Evolutionary conservation across 192 early-diverging fungal species (phyloP), one percentile per base, ranked within the genome.

Genomic region (Borealophlyctis nickersoniae): DNA sequence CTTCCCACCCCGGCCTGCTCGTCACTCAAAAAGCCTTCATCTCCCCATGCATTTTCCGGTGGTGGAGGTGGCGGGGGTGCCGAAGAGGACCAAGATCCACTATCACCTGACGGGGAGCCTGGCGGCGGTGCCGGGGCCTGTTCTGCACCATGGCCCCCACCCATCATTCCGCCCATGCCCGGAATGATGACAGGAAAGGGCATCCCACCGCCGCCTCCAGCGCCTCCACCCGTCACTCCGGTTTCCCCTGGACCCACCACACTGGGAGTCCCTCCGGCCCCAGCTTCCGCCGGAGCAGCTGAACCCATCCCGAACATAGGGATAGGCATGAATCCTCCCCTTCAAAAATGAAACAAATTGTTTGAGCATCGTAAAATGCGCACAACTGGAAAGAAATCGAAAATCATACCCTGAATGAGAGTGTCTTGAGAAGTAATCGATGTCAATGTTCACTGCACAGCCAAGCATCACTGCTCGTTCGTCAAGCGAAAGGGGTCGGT

Each of bases 361-460:
- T 39, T 35, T 30, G 34, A 11, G 23, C 13, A 33, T 24, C 49
- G 13, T 27, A 49, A 4, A 19, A 0, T 36, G 13, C 29, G 11
- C 29, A 1, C 23, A n/a, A 36, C 36, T 29, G 29, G 53, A 24
- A 55, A 55, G 0, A 24, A 1, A 55, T 19, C 2, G 24, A 63
- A 63, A 2, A 52, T 3, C 22, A n/a, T 9, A 13, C 48, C 24
- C 9, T 59, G 48, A 23, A 32, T 29, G n/a, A n/a, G 87, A 89
- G 62, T 91, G 89, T 39, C 89, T 69, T 31, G 80, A 86, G 73
- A 92, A 95, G 71, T 92, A 95, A 69, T 95, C 92, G 67, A 91
- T 87, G 62, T 95, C 93, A 52, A 92, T 90, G 19, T 86, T 87
- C 56, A 94, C 80, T 60, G 92, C 93, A 52, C 86, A 87, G 0